Evolutionary conservation across 306 rosid species (phyloP).

Genomic region (Glycyrrhiza uralensis): DNA sequence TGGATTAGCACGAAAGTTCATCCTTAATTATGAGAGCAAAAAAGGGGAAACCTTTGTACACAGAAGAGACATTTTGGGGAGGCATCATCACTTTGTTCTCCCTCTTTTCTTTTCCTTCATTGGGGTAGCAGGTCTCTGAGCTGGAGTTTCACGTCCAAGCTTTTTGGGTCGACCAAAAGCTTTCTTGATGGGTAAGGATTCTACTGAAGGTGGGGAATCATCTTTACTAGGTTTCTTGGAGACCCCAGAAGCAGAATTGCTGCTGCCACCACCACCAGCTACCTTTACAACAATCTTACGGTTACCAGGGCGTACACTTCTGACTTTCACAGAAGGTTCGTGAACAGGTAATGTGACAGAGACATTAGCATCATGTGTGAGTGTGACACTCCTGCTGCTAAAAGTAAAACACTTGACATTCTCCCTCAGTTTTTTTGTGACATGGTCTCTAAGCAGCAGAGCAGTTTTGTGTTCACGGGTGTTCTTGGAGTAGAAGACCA

Average conservation of each 20-base stretch:
- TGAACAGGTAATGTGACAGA: slow-evolving; percentile 15
- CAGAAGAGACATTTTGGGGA: neutral
- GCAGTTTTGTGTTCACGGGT: slow-evolving; percentile 70
- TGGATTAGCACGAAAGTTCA: neutral
- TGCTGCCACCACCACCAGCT: slow-evolving; percentile 20
- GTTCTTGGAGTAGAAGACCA: slow-evolving; percentile 74
- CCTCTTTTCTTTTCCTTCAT: slow-evolving; percentile 58
- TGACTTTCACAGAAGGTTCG: slow-evolving; percentile 46
- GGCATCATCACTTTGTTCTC: slow-evolving; percentile 28
- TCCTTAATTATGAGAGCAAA: neutral
- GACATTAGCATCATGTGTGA: slow-evolving; percentile 17
- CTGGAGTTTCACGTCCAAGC: slow-evolving; percentile 30
- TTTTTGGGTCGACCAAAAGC: slow-evolving; percentile 41
- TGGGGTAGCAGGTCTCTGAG: slow-evolving; percentile 25
- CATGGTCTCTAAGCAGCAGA: slow-evolving; percentile 46
- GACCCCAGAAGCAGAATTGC: slow-evolving; percentile 25
- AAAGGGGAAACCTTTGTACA: slow-evolving; percentile 24
- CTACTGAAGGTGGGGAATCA: slow-evolving; percentile 40
- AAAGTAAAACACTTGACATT: slow-evolving; percentile 19
- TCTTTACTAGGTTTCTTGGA: slow-evolving; percentile 35
- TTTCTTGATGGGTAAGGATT: slow-evolving; percentile 39
- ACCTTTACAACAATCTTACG: slow-evolving; percentile 28
- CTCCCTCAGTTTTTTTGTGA: slow-evolving; percentile 43
- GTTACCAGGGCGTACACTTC: slow-evolving; percentile 36
- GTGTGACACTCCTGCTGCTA: slow-evolving; percentile 20